Evolutionary conservation across 2,329 filamentous ascomycete genomes (phyloP).

Genomic region (Microdochium trichocladiopsis): DNA sequence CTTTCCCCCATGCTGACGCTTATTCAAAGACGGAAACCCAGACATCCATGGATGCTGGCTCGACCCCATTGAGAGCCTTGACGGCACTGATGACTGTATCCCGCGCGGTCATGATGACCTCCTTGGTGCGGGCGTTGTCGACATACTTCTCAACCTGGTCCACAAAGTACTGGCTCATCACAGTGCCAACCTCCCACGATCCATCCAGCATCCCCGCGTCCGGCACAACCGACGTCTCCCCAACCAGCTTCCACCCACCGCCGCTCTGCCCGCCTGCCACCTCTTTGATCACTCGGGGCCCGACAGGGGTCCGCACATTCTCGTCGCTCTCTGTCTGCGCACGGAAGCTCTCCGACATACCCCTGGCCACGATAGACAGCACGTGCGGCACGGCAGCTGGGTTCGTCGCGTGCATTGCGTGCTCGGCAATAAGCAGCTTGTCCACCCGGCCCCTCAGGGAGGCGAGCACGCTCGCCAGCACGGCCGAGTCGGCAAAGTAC

Average conservation of each 20-base stretch:
- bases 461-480: constrained; percentile 26
- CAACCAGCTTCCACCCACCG: constrained; percentile 26
- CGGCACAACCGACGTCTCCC: constrained; percentile 27
- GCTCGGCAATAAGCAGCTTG: constrained; percentile 37
- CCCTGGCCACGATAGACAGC: constrained; percentile 38
- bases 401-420: constrained; percentile 30
- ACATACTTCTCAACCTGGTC: constrained; percentile 21
- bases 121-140: constrained; percentile 16
- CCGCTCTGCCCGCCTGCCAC: constrained; percentile 15
- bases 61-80: constrained; percentile 17
- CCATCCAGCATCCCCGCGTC: constrained; percentile 34
- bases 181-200: constrained; percentile 33
- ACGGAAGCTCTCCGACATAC: constrained; percentile 31
- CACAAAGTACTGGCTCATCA: constrained; percentile 21
- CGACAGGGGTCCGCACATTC: constrained; percentile 41
- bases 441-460: constrained; percentile 23
- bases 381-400: constrained; percentile 38
- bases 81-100: constrained; percentile 23
- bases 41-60: constrained; percentile 33
- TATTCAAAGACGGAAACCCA: constrained; percentile 18
- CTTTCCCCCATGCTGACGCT: too few species aligned
- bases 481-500: constrained; percentile 38
- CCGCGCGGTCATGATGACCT: constrained; percentile 17
- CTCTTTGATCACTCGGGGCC: constrained; percentile 29
- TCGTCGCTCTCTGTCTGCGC: constrained; percentile 22